Evolutionary conservation across 495 filamentous ascomycete species (phyloP).

Genomic region (Elasticomyces elasticus): DNA sequence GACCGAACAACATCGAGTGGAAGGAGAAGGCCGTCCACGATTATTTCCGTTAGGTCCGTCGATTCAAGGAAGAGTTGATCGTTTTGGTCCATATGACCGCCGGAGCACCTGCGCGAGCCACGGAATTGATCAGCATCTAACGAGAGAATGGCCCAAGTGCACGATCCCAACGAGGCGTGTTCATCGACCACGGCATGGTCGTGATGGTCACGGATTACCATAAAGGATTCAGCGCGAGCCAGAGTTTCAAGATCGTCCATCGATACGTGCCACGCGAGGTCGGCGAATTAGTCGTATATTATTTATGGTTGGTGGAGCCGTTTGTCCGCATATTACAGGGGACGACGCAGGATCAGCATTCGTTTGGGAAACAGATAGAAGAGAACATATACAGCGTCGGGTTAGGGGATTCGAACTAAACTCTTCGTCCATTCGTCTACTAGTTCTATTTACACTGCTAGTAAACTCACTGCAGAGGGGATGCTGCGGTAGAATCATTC

Average conservation of each 20-base stretch:
- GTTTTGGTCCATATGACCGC: constrained; percentile 9
- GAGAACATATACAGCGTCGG: not conserved
- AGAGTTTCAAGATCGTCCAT: constrained; percentile 6
- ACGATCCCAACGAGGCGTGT: not conserved
- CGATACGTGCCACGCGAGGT: constrained; percentile 3
- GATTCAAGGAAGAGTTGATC: constrained; percentile 7
- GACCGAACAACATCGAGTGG: too few relatives aligned
- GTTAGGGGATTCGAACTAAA: too few relatives aligned
- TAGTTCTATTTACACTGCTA: too few relatives aligned
- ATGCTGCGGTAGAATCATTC: too few relatives aligned
- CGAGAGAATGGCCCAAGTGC: not conserved
- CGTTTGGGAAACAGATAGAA: not conserved
- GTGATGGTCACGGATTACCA: constrained; percentile 12
- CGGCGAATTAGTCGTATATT: constrained; percentile 4
- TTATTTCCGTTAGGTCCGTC: not conserved
- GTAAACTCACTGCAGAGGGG: too few relatives aligned
- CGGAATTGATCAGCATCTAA: constrained; percentile 7
- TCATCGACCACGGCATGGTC: constrained; percentile 10
- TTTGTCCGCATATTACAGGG: not conserved
- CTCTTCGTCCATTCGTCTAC: too few relatives aligned
- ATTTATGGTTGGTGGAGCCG: constrained; percentile 8
- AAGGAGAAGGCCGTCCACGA: not conserved
- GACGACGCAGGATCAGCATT: not conserved
- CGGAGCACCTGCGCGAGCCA: constrained; percentile 5
- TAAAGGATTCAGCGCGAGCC: constrained; percentile 3